A percentile compares a stretch with the other conserved stretches of the same genome.
These are phyloP conservation scores for Xylaria nigripes DNA, from an alignment of 495 filamentous ascomycete species.

Conservation along the genomic window DNA sequence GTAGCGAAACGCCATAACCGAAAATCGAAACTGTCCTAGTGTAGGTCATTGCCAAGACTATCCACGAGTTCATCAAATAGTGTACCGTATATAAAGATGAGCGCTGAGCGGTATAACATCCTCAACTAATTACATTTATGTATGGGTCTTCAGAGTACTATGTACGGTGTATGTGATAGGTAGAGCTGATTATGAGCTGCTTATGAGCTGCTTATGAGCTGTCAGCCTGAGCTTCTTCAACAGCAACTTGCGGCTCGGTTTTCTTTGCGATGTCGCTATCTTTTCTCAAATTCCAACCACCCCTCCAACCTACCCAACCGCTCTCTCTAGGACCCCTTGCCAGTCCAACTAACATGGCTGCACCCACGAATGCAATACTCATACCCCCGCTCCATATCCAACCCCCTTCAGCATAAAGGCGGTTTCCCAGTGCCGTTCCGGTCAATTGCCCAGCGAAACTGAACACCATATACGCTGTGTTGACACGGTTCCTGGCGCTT, in stretches of 20 bases:
- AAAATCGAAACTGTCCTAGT: too few species aligned
- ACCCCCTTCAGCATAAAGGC: slow-evolving; percentile 58
- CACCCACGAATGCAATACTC: slow-evolving; percentile 57
- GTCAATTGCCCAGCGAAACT: slow-evolving; percentile 68
- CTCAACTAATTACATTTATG: too few species aligned
- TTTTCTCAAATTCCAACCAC: slow-evolving; percentile 50
- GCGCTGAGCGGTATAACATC: too few species aligned
- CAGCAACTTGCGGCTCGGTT: neutral
- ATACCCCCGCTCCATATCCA: slow-evolving; percentile 63
- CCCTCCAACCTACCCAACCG: slow-evolving; percentile 69
- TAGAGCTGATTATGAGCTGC: too few species aligned
- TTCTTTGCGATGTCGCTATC: slow-evolving; percentile 13
- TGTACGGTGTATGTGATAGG: too few species aligned
- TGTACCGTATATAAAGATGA: too few species aligned
- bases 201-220: too few species aligned
- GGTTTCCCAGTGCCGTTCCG: slow-evolving; percentile 66
- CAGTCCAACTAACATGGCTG: slow-evolving; percentile 50
- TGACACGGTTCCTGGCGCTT: slow-evolving; percentile 65
- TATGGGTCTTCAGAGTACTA: too few species aligned
- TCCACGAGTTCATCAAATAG: too few species aligned
- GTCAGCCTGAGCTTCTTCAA: neutral
- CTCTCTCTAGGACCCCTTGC: slow-evolving; percentile 59
- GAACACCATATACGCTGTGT: slow-evolving; percentile 75
- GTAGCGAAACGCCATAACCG: too few species aligned
- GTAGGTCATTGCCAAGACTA: too few species aligned